Conservation (phyloP, 2,329 filamentous ascomycete genomes). For the Achaetomium macrosporum region DNA sequence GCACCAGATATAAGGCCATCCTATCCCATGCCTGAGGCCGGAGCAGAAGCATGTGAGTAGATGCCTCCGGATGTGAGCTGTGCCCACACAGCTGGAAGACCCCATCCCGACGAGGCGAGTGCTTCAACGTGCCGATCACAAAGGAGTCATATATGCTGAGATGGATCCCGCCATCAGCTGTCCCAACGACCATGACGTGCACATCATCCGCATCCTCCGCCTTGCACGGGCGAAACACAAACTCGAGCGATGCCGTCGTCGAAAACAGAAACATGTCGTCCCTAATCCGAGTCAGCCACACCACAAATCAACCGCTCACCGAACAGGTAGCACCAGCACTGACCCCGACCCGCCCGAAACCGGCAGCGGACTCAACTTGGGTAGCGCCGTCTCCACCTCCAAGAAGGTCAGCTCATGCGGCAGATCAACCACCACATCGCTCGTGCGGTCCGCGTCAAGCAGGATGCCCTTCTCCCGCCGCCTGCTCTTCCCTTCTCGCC, state of each 20-base stretch:
- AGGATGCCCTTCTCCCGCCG: conserved; percentile 25
- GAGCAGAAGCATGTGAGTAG: conserved; percentile 70
- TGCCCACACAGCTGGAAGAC: conserved; percentile 49
- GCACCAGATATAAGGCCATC: conserved; percentile 55
- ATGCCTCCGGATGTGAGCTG: conserved; percentile 64
- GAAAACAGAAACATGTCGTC: conserved; percentile 60
- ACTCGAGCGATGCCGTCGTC: conserved; percentile 62
- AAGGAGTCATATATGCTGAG: conserved; percentile 83
- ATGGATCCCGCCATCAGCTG: conserved; percentile 64
- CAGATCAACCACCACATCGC: conserved; percentile 45
- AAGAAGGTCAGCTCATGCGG: conserved; percentile 67
- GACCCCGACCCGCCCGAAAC: conserved; percentile 58
- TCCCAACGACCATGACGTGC: conserved; percentile 71
- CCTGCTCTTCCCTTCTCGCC: conserved; percentile 18
- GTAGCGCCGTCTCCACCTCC: conserved; percentile 69
- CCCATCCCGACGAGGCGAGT: conserved; percentile 34
- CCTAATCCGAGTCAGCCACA: conserved; percentile 30
- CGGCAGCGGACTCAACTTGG: conserved; percentile 68
- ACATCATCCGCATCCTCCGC: conserved; percentile 66
- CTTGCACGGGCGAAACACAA: conserved; percentile 58
- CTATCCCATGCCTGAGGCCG: conserved; percentile 32
- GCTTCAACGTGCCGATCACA: conserved; percentile 62
- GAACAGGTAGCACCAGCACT: conserved; percentile 28
- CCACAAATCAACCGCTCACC: background rate
- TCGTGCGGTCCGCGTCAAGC: conserved; percentile 16